A percentile compares a stretch with the other conserved stretches of the same genome.
Conservation (phyloP, 2,329 filamentous ascomycete genomes). For the Penicillium expansum region DNA sequence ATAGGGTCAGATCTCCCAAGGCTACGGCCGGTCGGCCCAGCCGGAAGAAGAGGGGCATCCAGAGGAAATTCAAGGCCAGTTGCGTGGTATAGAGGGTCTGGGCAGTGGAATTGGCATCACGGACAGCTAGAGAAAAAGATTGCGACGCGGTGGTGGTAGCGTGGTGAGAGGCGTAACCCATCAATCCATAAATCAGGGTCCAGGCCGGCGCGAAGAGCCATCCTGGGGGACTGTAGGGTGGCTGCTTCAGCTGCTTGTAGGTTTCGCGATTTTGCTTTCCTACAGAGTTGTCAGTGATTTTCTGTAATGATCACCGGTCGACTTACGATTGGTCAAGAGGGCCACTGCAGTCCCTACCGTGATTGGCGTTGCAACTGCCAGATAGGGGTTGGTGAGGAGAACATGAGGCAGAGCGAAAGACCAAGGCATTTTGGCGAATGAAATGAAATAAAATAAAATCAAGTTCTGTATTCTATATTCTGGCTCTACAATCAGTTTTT, state of each 20-base stretch:
- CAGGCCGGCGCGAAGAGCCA: conserved; percentile 46
- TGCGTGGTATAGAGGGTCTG: conserved; percentile 83
- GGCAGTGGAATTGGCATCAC: conserved; percentile 59
- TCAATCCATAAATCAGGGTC: conserved; percentile 63
- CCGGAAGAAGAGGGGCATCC: conserved; percentile 94
- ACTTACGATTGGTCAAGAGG: conserved; percentile 33
- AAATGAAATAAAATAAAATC: background rate
- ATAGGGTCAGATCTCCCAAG: conserved; percentile 68
- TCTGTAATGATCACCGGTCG: background rate
- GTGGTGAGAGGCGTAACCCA: conserved; percentile 87
- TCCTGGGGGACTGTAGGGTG: conserved; percentile 55
- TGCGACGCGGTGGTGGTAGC: conserved; percentile 63
- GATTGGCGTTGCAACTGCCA: conserved; percentile 33
- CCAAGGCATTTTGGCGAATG: conserved; percentile 27
- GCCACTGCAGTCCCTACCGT: conserved; percentile 23
- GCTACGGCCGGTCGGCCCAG: conserved; percentile 70
- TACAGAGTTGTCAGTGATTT: conserved; percentile 45
- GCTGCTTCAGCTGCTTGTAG: conserved; percentile 43
- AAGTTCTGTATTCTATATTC: no score
- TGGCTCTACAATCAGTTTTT: background rate
- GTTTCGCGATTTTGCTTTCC: conserved; percentile 37
- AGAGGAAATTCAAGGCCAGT: conserved; percentile 77
- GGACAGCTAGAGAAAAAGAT: conserved; percentile 58
- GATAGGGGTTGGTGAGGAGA: conserved; percentile 26
- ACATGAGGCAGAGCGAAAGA: conserved; percentile 32